phyloP scores from a whole-genome alignment of 441 rosid genomes.

The Populus trichocarpa region DNA sequence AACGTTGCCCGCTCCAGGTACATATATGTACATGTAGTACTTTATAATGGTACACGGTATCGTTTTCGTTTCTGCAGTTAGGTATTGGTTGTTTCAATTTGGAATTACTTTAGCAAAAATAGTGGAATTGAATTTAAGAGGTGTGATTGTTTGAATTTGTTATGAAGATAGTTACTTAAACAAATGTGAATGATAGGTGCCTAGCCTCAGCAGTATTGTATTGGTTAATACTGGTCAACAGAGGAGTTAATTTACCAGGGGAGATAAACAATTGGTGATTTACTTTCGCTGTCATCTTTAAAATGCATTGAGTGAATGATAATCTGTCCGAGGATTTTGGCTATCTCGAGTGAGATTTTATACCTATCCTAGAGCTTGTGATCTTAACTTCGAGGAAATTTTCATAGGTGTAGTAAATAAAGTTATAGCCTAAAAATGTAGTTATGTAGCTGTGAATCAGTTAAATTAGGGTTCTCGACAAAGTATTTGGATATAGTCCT shows the following conservation, averaged over 20 bases:
- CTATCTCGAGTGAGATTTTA: neutral
- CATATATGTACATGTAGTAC: neutral
- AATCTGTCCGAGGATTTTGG: neutral
- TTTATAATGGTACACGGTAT: neutral
- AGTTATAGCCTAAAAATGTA: neutral
- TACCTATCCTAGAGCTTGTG: neutral
- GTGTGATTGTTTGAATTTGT: neutral
- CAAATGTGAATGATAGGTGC: neutral
- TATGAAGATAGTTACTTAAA: neutral
- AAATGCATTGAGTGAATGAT: neutral
- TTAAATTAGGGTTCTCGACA: no score
- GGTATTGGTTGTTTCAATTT: neutral
- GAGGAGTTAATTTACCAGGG: neutral
- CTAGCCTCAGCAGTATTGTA: neutral
- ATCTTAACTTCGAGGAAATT: neutral
- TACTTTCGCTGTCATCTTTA: neutral
- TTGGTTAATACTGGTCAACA: neutral
- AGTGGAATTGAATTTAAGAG: neutral
- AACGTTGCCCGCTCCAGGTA: slow-evolving; percentile 98
- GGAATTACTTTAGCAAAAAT: neutral
- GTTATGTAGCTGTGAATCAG: no score
- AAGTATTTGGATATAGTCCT: no score
- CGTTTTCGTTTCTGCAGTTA: neutral
- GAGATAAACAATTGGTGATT: neutral
- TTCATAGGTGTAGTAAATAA: neutral